Conservation (phyloP, 495 filamentous ascomycete genomes). For the Aspergillus asperescens region DNA sequence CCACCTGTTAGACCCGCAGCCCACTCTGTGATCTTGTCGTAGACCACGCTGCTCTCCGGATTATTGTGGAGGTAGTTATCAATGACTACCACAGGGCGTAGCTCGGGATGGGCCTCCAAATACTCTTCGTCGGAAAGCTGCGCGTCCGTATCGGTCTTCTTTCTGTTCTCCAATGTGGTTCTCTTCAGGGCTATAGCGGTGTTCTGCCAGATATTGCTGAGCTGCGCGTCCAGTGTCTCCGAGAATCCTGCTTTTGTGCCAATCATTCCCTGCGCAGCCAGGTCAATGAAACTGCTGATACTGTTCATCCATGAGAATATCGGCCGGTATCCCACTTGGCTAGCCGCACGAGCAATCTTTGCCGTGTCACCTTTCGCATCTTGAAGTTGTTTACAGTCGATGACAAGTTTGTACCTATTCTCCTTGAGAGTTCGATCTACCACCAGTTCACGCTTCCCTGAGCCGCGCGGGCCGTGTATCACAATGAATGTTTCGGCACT, state of each 20-base stretch:
- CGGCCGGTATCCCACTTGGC: constrained; percentile 84
- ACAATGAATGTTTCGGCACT: constrained; percentile 90
- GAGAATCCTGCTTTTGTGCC: constrained; percentile 93
- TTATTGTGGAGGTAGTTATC: constrained; percentile 89
- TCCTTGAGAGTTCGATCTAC: constrained; percentile 76
- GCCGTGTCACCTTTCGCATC: constrained; percentile 88
- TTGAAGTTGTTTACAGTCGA: constrained; percentile 92
- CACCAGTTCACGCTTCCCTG: constrained; percentile 83
- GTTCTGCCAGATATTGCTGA: constrained; percentile 87
- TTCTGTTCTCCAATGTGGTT: constrained; percentile 62
- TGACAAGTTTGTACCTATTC: constrained; percentile 71
- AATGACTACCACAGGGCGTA: constrained; percentile 78
- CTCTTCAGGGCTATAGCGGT: constrained; percentile 73
- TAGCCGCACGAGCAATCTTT: constrained; percentile 76
- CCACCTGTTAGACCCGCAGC: constrained; percentile 77
- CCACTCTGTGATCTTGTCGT: constrained; percentile 90
- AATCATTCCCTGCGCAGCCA: constrained; percentile 89
- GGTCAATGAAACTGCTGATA: constrained; percentile 82
- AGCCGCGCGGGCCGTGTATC: constrained; percentile 85
- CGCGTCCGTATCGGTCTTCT: constrained; percentile 68
- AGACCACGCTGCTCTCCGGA: constrained; percentile 66
- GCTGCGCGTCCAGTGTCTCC: constrained; percentile 85
- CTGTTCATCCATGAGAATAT: constrained; percentile 97
- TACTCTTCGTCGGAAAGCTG: constrained; percentile 78
- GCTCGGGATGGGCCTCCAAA: constrained; percentile 84